phyloP scores from a whole-genome alignment of 1,139 yeast genomes.

The Yamadazyma taylorii region DNA sequence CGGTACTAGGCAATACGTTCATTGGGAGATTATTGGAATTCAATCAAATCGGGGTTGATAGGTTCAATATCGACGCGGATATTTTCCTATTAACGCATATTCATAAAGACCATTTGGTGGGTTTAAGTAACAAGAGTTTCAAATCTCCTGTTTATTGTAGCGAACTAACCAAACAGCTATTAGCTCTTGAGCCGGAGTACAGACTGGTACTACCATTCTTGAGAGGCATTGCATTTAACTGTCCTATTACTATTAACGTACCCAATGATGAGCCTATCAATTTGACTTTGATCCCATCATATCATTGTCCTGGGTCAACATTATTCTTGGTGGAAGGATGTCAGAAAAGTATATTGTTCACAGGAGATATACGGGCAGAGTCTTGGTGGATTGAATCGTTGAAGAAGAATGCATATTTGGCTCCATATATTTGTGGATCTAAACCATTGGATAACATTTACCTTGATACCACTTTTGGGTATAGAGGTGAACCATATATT shows the following conservation, averaged over 20 bases:
- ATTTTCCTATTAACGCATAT: constrained; percentile 51
- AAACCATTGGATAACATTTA: constrained; percentile 47
- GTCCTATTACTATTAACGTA: constrained; percentile 21
- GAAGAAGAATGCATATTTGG: constrained; percentile 36
- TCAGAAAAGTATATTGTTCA: constrained; percentile 39
- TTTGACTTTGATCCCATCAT: constrained; percentile 37
- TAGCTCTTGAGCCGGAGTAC: constrained; percentile 26
- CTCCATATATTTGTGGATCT: constrained; percentile 42
- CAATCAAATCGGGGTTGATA: constrained; percentile 43
- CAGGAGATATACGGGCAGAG: constrained; percentile 66
- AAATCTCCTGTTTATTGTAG: constrained; percentile 52
- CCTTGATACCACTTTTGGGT: constrained; percentile 57
- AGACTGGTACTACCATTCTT: constrained; percentile 23
- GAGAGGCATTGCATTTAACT: constrained; percentile 23
- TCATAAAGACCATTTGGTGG: constrained; percentile 58
- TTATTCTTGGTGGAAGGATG: constrained; percentile 52
- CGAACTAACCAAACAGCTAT: constrained; percentile 39
- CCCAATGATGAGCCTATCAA: constrained; percentile 16
- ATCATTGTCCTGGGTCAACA: constrained; percentile 65
- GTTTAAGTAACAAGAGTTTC: constrained; percentile 42
- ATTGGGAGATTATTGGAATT: constrained; percentile 32
- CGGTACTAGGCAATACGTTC: constrained; percentile 3
- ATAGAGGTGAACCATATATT: constrained; percentile 50
- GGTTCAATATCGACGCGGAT: constrained; percentile 33
- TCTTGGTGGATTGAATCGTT: constrained; percentile 49